Evolutionary conservation across 306 rosid genomes (phyloP).

Genomic region (Astragalus membranaceus): DNA sequence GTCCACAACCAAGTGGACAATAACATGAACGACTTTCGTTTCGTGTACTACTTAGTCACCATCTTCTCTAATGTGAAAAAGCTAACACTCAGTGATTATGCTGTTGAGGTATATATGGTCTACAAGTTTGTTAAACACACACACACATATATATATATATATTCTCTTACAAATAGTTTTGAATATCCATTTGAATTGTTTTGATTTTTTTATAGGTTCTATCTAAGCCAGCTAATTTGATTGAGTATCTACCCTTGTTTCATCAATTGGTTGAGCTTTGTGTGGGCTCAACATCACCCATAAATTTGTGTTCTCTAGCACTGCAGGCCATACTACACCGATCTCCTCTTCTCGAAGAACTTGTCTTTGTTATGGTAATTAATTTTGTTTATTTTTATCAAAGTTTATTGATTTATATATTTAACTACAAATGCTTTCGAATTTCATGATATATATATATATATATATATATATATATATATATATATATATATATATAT

Average conservation of each 20-base stretch:
- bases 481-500: no score
- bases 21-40: neutral
- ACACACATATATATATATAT: no score
- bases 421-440: no score
- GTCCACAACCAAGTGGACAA: neutral
- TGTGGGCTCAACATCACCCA: neutral
- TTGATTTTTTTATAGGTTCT: neutral
- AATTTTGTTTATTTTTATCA: neutral
- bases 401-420: neutral
- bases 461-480: no score
- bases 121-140: no score
- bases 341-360: neutral
- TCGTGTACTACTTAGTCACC: neutral
- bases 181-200: neutral
- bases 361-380: constrained; percentile 7
- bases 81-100: no score
- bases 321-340: neutral
- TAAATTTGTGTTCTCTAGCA: neutral
- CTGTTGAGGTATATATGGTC: no score
- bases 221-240: rapidly evolving
- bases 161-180: neutral
- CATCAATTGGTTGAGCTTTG: neutral
- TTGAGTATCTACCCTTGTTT: neutral
- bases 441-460: no score
- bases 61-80: neutral